Conservation (phyloP, 768 basidiomycete species). For the Termitomyces sp. region DNA sequence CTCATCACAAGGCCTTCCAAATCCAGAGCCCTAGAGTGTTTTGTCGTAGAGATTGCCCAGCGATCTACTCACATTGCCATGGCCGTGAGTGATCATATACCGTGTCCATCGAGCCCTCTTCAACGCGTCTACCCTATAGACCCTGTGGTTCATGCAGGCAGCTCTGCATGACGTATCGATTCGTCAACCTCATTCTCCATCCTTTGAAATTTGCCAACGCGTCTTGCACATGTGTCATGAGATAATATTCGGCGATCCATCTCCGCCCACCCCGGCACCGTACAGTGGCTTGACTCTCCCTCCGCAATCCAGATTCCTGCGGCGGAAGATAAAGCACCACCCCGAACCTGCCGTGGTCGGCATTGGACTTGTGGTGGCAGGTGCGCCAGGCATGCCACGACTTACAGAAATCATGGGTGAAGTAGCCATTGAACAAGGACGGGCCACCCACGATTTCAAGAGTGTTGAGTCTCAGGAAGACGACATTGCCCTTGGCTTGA, state of each 20-base stretch:
- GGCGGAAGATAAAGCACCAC: constrained; percentile 69
- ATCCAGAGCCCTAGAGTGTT: constrained; percentile 90
- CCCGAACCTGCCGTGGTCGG: constrained; percentile 78
- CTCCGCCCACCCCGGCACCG: constrained; percentile 60
- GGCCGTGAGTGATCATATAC: constrained; percentile 59
- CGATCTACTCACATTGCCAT: constrained; percentile 94
- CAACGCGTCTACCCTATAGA: constrained; percentile 42
- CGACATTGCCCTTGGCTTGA: constrained; percentile 29
- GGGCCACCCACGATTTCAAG: constrained; percentile 46
- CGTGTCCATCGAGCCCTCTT: constrained; percentile 3
- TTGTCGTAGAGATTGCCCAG: constrained; percentile 85
- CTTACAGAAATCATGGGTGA: constrained; percentile 74
- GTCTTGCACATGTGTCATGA: constrained; percentile 90
- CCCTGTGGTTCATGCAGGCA: constrained; percentile 99
- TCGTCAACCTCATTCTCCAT: constrained; percentile 56
- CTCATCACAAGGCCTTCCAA: constrained; percentile 89
- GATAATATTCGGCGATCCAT: constrained; percentile 91
- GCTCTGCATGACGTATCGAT: constrained; percentile 76
- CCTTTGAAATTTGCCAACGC: constrained; percentile 90
- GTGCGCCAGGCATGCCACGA: constrained; percentile 69
- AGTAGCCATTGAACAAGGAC: constrained; percentile 88
- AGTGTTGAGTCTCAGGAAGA: constrained; percentile 47
- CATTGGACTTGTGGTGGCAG: constrained; percentile 77
- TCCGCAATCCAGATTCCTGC: constrained; percentile 42
- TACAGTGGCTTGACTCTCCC: constrained; percentile 60